These are phyloP conservation scores for Nicotiana otophora DNA, from an alignment of 257 asterid genomes.

Conservation along the genomic window DNA sequence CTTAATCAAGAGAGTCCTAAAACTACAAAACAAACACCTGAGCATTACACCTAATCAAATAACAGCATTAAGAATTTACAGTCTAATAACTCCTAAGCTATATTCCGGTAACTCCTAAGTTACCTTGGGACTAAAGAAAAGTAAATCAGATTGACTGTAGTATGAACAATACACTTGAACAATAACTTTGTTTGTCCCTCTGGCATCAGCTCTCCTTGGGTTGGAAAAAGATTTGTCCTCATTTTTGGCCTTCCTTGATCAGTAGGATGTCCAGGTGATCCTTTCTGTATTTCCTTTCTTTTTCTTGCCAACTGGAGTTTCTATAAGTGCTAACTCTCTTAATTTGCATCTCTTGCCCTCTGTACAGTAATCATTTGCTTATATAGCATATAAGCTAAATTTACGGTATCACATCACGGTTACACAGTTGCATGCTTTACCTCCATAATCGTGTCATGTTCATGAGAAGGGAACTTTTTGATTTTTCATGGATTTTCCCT, in stretches of 20 bases:
- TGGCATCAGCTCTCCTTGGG: background rate
- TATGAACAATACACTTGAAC: background rate
- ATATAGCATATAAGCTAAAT: background rate
- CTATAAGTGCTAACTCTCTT: background rate
- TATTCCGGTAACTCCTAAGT: background rate
- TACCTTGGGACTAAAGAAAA: background rate
- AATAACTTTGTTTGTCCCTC: background rate
- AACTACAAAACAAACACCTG: background rate
- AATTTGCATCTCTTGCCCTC: background rate
- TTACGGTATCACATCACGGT: too few relatives aligned
- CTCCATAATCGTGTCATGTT: too few relatives aligned
- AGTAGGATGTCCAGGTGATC: background rate
- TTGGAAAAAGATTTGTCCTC: background rate
- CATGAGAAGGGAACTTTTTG: too few relatives aligned
- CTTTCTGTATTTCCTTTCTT: background rate
- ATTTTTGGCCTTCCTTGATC: background rate
- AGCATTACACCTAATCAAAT: background rate
- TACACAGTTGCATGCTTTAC: too few relatives aligned
- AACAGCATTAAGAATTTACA: background rate
- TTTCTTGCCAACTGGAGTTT: background rate
- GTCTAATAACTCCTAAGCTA: background rate
- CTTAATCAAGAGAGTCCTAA: background rate
- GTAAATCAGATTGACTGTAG: background rate
- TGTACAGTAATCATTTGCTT: background rate
- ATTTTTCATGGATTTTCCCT: too few relatives aligned